phyloP scores from a whole-genome alignment of 768 basidiomycete species.

The Mycena sanguinolenta region DNA sequence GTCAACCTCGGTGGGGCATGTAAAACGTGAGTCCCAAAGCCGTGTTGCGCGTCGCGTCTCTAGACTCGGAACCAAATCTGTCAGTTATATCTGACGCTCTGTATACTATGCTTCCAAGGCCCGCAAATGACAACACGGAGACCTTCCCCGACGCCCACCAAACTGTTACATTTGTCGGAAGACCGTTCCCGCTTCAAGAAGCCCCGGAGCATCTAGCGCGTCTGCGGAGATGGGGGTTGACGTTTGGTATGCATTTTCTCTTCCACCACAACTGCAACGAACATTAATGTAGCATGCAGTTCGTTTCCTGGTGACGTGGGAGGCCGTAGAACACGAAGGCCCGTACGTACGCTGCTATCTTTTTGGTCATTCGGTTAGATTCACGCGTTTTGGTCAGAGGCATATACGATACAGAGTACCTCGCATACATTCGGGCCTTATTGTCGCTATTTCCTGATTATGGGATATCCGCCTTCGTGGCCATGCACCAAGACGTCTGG shows the following conservation, averaged over 20 bases:
- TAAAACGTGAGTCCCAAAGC: constrained; percentile 72
- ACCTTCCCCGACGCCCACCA: constrained; percentile 76
- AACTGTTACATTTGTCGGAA: constrained; percentile 85
- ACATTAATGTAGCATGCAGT: constrained; percentile 58
- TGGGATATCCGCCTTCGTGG: constrained; percentile 80
- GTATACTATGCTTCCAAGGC: constrained; percentile 48
- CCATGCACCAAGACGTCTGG: constrained; percentile 96
- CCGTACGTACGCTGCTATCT: constrained; percentile 68
- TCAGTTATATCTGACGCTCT: not conserved
- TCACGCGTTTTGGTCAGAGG: constrained; percentile 63
- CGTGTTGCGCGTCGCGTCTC: too few species aligned
- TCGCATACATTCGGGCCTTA: constrained; percentile 81
- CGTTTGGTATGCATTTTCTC: constrained; percentile 71
- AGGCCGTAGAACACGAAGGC: constrained; percentile 94
- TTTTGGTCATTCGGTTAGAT: constrained; percentile 6
- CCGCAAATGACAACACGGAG: constrained; percentile 75
- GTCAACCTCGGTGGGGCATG: constrained; percentile 88
- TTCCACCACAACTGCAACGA: not conserved
- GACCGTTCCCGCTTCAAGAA: constrained; percentile 92
- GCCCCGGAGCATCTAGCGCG: constrained; percentile 88
- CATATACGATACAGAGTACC: constrained; percentile 85
- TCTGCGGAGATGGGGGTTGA: constrained; percentile 88
- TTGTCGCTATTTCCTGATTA: constrained; percentile 79
- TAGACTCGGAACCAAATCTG: too few species aligned
- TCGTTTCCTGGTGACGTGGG: constrained; percentile 96